These are phyloP conservation scores for Dichotomopilus funicola DNA, from an alignment of 2,329 filamentous ascomycete species.

Conservation along the genomic window DNA sequence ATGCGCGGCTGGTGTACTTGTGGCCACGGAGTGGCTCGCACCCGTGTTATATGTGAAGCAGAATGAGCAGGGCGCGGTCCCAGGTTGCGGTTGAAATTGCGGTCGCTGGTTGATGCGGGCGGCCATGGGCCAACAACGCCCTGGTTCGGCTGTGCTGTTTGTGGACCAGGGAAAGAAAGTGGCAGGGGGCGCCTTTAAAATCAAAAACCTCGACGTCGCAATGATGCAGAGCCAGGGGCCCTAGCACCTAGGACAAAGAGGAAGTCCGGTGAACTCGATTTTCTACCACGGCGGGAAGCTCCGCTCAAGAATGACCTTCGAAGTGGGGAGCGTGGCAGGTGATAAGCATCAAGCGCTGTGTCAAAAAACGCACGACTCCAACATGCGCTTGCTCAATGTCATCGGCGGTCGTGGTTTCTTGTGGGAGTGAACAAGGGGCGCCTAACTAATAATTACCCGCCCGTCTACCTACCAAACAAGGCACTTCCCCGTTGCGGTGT, in stretches of 20 bases:
- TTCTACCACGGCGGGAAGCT: not conserved
- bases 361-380: no score
- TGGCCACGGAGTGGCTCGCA: slow-evolving; percentile 6
- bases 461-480: not conserved
- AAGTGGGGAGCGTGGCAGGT: no score
- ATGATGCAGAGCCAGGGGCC: slow-evolving; percentile 12
- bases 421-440: not conserved
- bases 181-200: slow-evolving; percentile 18
- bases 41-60: slow-evolving; percentile 8
- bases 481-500: not conserved
- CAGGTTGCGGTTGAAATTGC: slow-evolving; percentile 8
- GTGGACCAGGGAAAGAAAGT: slow-evolving; percentile 11
- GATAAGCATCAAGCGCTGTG: no score
- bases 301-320: no score
- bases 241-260: not conserved
- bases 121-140: slow-evolving; percentile 11
- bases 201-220: slow-evolving; percentile 21
- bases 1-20: slow-evolving; percentile 4
- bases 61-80: slow-evolving; percentile 1
- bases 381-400: no score
- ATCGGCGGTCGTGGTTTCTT: not conserved
- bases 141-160: slow-evolving; percentile 8
- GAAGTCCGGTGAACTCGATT: not conserved
- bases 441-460: not conserved
- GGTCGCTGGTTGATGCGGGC: slow-evolving; percentile 9